Evolutionary conservation across 768 basidiomycete species (phyloP), one percentile per base, ranked within the genome.

Genomic region (Leccinellum luteum): DNA sequence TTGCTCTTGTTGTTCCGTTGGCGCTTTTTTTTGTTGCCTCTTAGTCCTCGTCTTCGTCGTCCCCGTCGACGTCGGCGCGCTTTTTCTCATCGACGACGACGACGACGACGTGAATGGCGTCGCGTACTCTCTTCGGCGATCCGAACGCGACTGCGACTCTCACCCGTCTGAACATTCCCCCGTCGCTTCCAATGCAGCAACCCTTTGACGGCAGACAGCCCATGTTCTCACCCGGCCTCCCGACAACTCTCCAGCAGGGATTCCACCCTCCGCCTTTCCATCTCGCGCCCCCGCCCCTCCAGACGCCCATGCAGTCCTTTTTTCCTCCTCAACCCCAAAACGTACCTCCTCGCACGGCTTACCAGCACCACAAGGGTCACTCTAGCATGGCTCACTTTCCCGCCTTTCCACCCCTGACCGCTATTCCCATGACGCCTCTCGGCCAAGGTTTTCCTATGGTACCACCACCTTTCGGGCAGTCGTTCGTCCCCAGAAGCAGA

Each of bases 231-330:
- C 87, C 89, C 7, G 82, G 79, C 45, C 72, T 88, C 43, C 86
- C 84, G 34, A 83, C 86, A 0, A 75, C 81, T 52, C 61, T 86
- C 23, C 83, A 83, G 63, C 80, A 80, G 25, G 73, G 79, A 44
- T 85, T 83, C 72, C 84, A 82, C 60, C 82, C 85, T 0, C 69
- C 79, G 1, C 67, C 63, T 0, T 82, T 81, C 60, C 81, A 81
- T 32, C 71, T 77, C 60, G 72, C 64, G 56, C 78, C 58, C 41
- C 68, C 74, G 55, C 62, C 81, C 49, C 73, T 89, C 51, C 89
- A 87, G 67, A 89, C 87, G 4, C 89, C 89, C 47, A 84, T 90
- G 77, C 89, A 90, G 66, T 69, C 82, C 23, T 87, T 85, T 73
- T 89, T 88, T 59, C 74, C 76, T 32, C 75, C 73, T 1, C 79